phyloP scores from a whole-genome alignment of 352 stramenopile species.

The Aphanomyces euteiches region DNA sequence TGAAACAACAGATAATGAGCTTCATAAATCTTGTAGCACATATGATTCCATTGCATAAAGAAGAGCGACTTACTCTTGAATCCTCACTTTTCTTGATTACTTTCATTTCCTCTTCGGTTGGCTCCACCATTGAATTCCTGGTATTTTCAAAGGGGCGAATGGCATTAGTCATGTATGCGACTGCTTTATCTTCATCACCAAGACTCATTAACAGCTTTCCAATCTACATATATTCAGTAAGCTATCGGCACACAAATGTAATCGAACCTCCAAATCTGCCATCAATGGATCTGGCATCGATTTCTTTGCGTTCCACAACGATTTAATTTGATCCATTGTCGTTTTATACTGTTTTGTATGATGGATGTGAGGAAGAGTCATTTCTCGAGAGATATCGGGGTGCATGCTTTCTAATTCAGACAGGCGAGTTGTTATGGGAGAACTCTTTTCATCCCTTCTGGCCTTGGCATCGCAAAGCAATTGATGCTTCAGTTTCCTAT shows the following conservation, averaged over 20 bases:
- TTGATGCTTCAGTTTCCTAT: constrained; percentile 11
- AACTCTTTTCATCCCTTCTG: constrained; percentile 1
- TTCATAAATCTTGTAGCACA: constrained; percentile 18
- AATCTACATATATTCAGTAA: neutral
- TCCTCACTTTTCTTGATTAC: constrained; percentile 11
- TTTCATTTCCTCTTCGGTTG: neutral
- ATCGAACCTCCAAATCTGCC: constrained; percentile 18
- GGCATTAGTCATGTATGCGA: constrained; percentile 13
- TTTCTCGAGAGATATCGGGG: no score
- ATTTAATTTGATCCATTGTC: constrained; percentile 14
- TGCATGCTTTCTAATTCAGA: no score
- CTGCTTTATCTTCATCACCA: constrained; percentile 21
- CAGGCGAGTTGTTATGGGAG: no score
- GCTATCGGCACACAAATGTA: no score
- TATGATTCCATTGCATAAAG: neutral
- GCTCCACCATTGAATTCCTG: constrained; percentile 1
- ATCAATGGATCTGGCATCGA: constrained; percentile 16
- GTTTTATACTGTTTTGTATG: constrained; percentile 3
- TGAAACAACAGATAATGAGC: constrained; percentile 23
- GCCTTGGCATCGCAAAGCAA: neutral
- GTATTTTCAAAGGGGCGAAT: neutral
- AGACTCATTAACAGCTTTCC: constrained; percentile 15
- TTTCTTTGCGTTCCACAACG: constrained; percentile 9
- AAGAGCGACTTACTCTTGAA: neutral
- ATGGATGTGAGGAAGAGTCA: no score